Percentiles rank a stretch among this genome's conserved stretches.
phyloP scores from a whole-genome alignment of 73 alveolate species.

The Paramecium biaurelia region DNA sequence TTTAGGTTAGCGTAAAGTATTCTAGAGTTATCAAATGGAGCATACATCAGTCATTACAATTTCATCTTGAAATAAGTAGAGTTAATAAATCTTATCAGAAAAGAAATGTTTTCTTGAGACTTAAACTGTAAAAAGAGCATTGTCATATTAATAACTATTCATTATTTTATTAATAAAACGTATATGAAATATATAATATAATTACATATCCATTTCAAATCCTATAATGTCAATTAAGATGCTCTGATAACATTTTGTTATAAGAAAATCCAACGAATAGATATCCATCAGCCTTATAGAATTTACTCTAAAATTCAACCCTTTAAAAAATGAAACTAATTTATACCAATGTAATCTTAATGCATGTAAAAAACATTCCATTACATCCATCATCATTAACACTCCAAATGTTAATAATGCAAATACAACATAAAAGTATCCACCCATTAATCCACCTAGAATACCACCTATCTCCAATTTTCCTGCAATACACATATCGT shows the following conservation, averaged over 20 bases:
- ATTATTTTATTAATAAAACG: slow-evolving; percentile 9
- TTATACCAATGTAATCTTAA: slow-evolving; percentile 90
- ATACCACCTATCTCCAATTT: neutral
- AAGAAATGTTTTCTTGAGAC: slow-evolving; percentile 42
- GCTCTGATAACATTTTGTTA: neutral
- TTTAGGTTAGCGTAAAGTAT: neutral
- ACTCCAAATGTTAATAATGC: slow-evolving; percentile 80
- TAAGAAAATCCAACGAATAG: neutral
- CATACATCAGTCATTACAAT: slow-evolving; percentile 35
- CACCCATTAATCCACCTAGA: slow-evolving; percentile 39
- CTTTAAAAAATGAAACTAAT: neutral
- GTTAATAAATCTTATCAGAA: neutral
- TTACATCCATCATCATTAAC: slow-evolving; percentile 93
- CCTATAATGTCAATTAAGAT: neutral
- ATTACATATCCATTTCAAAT: neutral
- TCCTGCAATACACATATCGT: slow-evolving; percentile 54
- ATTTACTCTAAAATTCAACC: slow-evolving; percentile 94
- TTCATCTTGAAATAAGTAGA: slow-evolving; percentile 36
- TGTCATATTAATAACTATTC: slow-evolving; percentile 18
- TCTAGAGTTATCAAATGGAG: neutral
- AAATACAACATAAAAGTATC: slow-evolving; percentile 68
- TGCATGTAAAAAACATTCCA: slow-evolving; percentile 96
- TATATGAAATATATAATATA: neutral
- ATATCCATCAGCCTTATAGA: slow-evolving; percentile 35
- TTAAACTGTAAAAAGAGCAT: slow-evolving; percentile 1